Base-by-base conservation (phyloP, 2,329 filamentous ascomycete species). In the Colletotrichum lupini region DNA sequence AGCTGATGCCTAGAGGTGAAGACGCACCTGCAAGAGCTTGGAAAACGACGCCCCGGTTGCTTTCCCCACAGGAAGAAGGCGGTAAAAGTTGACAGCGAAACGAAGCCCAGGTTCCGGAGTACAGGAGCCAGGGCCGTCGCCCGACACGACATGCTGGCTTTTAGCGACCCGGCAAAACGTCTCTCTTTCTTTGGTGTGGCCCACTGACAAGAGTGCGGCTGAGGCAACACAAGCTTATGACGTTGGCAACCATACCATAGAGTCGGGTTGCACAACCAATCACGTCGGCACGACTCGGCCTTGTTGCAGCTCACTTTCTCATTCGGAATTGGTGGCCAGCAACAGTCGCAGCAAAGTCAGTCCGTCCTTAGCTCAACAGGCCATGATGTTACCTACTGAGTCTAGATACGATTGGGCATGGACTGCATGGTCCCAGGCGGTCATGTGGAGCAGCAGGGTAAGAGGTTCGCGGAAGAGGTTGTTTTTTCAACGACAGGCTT, bases 181-280 rank as follows among this genome's bases (percentile, higher is more conserved):
- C 61, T 55, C 58, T 55, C 32, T 52, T 35, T 46, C 30, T 72
- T 69, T 61, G 66, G 30, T 42, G 30, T 32, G 59, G 55, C 28
- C 67, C 55, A 60, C 60, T 70, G 24, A 49, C 67, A 66, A 73
- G 24, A 66, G 70, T 70, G 70, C 70, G 70, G 70, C 70, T 73
- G 67, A 66, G 60, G 42, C 35, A 53, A 28, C 42, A 55, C 30
- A 68, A 70, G 28, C 37, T 62, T 67, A 73, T 73, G 67, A 73
- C 71, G 71, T 70, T 70, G 42, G 56, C 65, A 30, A 49, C 52
- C 65, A 52, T 12, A 55, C 52, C 65, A 52, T 6, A 55, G 56
- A 59, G 28, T 49, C 56, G 59, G 56, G 49, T 49, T 30, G 67
- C 42, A 61, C 32, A 24, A 56, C 71, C 71, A 73, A 71, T 71